Percentiles rank a stretch among this genome's conserved stretches.
These are phyloP conservation scores for Pseudocercospora musae DNA, from an alignment of 2,329 filamentous ascomycete species.

Conservation along the genomic window DNA sequence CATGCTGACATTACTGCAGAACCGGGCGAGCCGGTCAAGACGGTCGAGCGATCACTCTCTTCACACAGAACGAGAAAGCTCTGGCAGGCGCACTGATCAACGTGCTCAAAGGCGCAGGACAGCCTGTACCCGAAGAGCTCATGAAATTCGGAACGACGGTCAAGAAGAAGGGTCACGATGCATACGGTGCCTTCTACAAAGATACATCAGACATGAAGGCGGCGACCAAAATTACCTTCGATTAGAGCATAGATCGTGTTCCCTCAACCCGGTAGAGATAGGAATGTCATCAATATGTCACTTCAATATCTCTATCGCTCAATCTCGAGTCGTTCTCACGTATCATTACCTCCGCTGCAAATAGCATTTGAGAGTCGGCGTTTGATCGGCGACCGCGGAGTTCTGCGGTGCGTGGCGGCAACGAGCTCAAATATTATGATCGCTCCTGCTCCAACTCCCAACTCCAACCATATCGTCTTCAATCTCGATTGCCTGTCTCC, in stretches of 20 bases:
- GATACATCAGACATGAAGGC: constrained; percentile 79
- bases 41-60: constrained; percentile 85
- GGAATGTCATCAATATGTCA: not conserved
- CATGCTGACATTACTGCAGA: constrained; percentile 42
- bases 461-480: not conserved
- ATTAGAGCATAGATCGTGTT: constrained; percentile 38
- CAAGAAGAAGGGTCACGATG: constrained; percentile 96
- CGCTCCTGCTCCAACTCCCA: not conserved
- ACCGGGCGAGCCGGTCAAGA: constrained; percentile 90
- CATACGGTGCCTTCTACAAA: constrained; percentile 94
- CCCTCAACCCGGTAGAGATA: not conserved
- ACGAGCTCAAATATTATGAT: not conserved
- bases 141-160: constrained; percentile 97
- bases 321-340: not conserved
- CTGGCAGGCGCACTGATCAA: constrained; percentile 92
- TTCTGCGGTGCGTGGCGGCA: not conserved
- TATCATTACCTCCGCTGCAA: not conserved
- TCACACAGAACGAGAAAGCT: constrained; percentile 91
- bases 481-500: not conserved
- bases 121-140: constrained; percentile 83
- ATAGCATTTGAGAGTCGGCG: not conserved
- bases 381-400: not conserved
- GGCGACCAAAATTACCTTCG: constrained; percentile 90
- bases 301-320: not conserved
- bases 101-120: constrained; percentile 87